Percentiles rank a stretch among this genome's conserved stretches.
Evolutionary conservation across 331 rosid genomes (phyloP).

Genomic region (Malus hybrid): DNA sequence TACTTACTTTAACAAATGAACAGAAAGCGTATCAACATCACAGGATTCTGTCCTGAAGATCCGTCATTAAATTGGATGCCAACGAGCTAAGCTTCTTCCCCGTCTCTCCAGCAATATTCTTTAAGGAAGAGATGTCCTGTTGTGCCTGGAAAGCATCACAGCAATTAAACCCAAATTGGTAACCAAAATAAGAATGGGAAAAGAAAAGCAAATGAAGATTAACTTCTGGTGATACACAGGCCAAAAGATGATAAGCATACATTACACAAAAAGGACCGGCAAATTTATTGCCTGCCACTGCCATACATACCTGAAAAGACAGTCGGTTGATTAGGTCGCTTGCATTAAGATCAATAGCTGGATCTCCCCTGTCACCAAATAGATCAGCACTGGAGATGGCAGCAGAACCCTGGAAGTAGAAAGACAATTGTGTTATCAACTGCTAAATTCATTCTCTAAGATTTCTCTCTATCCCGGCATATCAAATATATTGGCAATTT

Average conservation of each 20-base stretch:
- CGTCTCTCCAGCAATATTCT: slow-evolving; percentile 86
- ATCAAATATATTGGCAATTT: not conserved
- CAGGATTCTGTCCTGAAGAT: slow-evolving; percentile 84
- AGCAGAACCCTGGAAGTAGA: slow-evolving; percentile 52
- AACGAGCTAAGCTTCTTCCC: slow-evolving; percentile 85
- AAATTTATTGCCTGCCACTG: not conserved
- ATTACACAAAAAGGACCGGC: not conserved
- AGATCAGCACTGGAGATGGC: slow-evolving; percentile 92
- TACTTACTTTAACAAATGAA: slow-evolving; percentile 6
- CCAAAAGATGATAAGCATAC: too few species aligned
- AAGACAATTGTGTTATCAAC: slow-evolving; percentile 11
- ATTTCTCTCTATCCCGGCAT: not conserved
- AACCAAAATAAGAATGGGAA: not conserved
- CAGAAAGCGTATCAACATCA: slow-evolving; percentile 29
- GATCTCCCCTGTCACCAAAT: slow-evolving; percentile 54
- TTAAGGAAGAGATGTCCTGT: slow-evolving; percentile 83
- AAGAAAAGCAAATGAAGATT: not conserved
- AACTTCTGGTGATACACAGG: too few species aligned
- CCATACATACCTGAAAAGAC: slow-evolving; percentile 59
- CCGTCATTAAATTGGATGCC: slow-evolving; percentile 78
- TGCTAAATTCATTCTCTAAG: not conserved
- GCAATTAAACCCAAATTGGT: not conserved
- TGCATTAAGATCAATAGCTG: slow-evolving; percentile 48
- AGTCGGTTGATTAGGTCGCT: slow-evolving; percentile 74
- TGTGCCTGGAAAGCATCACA: slow-evolving; percentile 54